Conservation (phyloP, 2,329 filamentous ascomycete species). For the Aureobasidium pullulans region DNA sequence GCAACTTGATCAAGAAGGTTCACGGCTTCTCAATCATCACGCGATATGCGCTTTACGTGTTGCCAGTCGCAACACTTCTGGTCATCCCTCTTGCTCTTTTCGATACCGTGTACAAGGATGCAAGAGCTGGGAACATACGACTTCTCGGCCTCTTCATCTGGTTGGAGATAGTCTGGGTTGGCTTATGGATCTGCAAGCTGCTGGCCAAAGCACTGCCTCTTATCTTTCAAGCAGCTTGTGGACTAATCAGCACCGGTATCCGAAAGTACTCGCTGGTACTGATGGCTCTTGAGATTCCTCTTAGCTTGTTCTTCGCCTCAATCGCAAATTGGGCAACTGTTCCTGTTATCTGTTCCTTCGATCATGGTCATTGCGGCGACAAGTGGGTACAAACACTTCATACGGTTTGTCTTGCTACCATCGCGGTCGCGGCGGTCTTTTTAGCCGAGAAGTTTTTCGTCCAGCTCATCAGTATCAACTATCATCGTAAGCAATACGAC, state of each 20-base stretch:
- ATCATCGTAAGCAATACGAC: conserved; percentile 66
- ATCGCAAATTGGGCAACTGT: conserved; percentile 57
- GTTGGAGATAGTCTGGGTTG: conserved; percentile 62
- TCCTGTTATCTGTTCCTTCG: conserved; percentile 29
- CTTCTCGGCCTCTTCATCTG: conserved; percentile 59
- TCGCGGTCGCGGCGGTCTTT: conserved; percentile 57
- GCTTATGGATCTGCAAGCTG: conserved; percentile 60
- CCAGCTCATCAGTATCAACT: conserved; percentile 64
- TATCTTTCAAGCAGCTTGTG: conserved; percentile 61
- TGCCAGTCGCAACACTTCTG: conserved; percentile 55
- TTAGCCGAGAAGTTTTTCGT: conserved; percentile 62
- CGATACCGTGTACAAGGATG: conserved; percentile 23
- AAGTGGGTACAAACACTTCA: conserved; percentile 45
- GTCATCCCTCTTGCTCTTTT: conserved; percentile 54
- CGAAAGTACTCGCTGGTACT: conserved; percentile 64
- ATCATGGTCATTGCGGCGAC: conserved; percentile 15
- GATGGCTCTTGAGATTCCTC: conserved; percentile 55
- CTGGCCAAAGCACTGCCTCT: conserved; percentile 53
- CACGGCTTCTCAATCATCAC: conserved; percentile 57
- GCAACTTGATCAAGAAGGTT: conserved; percentile 57
- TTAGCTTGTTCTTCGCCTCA: conserved; percentile 64
- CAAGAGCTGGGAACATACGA: conserved; percentile 29
- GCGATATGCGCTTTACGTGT: conserved; percentile 60
- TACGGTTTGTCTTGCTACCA: conserved; percentile 52
- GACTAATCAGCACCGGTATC: conserved; percentile 61